Evolutionary conservation across 2,329 filamentous ascomycete species (phyloP).

Genomic region (Cercospora berteroae): DNA sequence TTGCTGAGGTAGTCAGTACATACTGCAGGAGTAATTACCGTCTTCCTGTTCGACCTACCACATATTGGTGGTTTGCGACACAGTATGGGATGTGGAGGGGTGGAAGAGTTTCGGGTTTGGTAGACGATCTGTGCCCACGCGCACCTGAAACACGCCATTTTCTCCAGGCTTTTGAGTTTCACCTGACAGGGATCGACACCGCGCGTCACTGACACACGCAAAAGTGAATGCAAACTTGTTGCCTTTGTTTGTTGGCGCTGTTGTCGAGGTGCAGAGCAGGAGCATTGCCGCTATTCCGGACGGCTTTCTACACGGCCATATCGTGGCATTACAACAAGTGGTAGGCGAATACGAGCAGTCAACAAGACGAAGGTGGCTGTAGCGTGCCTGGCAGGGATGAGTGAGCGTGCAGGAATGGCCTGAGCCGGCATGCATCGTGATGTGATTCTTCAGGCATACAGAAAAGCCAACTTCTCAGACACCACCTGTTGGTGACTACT

Average conservation of each 20-base stretch:
- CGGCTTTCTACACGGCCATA: neutral
- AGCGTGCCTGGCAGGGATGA: conserved; percentile 9
- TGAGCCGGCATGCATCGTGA: conserved; percentile 7
- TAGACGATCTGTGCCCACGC: neutral
- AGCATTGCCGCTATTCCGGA: neutral
- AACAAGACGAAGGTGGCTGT: neutral
- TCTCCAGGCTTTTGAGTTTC: conserved; percentile 4
- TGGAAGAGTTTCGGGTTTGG: conserved; percentile 1
- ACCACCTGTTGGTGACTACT: neutral
- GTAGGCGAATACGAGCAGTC: neutral
- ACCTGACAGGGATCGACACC: conserved; percentile 12
- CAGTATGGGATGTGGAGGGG: neutral
- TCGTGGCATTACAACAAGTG: neutral
- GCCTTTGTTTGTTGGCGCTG: neutral
- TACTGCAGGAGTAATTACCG: neutral
- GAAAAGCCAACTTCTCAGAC: neutral
- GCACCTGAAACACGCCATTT: conserved; percentile 9
- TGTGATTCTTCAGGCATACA: conserved; percentile 1
- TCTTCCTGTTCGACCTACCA: conserved; percentile 6
- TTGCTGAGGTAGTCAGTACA: conserved; percentile 61
- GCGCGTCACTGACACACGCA: neutral
- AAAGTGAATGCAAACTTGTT: conserved; percentile 3
- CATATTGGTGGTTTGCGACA: neutral
- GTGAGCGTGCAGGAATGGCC: conserved; percentile 5
- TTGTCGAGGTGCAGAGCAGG: neutral